Percentiles rank a stretch among this genome's conserved stretches.
Evolutionary conservation across 2,329 filamentous ascomycete species (phyloP).

Genomic region (Macroventuria anomochaeta): DNA sequence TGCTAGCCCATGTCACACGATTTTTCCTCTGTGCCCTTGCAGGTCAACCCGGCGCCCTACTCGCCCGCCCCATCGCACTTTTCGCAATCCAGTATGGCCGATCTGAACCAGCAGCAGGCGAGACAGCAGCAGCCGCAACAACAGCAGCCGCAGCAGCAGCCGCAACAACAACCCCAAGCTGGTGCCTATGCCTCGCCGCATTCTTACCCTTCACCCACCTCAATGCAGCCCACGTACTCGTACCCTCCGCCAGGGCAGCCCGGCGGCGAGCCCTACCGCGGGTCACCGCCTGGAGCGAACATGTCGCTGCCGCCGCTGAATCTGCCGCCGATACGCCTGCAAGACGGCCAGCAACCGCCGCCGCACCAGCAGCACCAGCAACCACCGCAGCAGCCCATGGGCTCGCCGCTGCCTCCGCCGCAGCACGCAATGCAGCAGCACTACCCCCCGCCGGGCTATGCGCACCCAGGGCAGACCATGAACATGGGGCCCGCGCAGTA

Average conservation of each 20-base stretch:
- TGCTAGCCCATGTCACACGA: slow-evolving; percentile 45
- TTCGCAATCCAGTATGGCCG: slow-evolving; percentile 44
- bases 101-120: slow-evolving; percentile 41
- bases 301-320: slow-evolving; percentile 55
- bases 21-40: slow-evolving; percentile 27
- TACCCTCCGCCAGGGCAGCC: slow-evolving; percentile 53
- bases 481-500: slow-evolving; percentile 57
- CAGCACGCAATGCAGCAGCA: slow-evolving; percentile 60
- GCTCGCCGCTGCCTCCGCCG: slow-evolving; percentile 61
- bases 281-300: slow-evolving; percentile 54
- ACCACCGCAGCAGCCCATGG: slow-evolving; percentile 53
- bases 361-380: slow-evolving; percentile 45
- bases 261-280: slow-evolving; percentile 53
- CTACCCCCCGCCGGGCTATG: slow-evolving; percentile 55
- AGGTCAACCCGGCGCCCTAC: slow-evolving; percentile 36
- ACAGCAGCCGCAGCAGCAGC: slow-evolving; percentile 28
- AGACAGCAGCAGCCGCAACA: slow-evolving; percentile 33
- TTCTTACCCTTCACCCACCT: slow-evolving; percentile 58
- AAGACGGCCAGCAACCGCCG: slow-evolving; percentile 52
- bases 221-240: slow-evolving; percentile 57
- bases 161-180: slow-evolving; percentile 14
- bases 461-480: slow-evolving; percentile 57
- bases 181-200: slow-evolving; percentile 55
- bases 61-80: slow-evolving; percentile 43
- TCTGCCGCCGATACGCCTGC: slow-evolving; percentile 59